These are phyloP conservation scores for Leptographium flavum DNA, from an alignment of 2,329 filamentous ascomycete species.

Conservation along the genomic window DNA sequence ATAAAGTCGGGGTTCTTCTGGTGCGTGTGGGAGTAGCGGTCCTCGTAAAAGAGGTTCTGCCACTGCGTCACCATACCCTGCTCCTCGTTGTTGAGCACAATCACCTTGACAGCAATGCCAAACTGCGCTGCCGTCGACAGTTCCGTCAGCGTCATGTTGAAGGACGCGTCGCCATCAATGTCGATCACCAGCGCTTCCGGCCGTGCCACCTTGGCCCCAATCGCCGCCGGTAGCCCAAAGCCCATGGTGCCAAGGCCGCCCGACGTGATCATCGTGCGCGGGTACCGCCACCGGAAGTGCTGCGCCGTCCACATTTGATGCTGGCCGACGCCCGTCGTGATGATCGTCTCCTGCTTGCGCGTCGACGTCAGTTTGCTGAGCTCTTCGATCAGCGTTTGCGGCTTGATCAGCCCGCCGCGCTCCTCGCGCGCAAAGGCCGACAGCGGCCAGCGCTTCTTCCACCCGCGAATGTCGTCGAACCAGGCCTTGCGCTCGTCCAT, in stretches of 20 bases:
- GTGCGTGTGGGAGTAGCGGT: constrained; percentile 84
- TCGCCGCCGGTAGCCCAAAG: constrained; percentile 84
- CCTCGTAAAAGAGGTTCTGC: constrained; percentile 95
- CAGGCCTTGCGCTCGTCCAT: constrained; percentile 61
- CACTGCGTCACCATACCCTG: constrained; percentile 98
- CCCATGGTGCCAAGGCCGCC: constrained; percentile 96
- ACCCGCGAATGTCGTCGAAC: constrained; percentile 78
- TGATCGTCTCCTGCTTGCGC: constrained; percentile 73
- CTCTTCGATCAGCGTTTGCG: constrained; percentile 82
- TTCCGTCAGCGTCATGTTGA: constrained; percentile 97
- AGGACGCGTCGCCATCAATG: constrained; percentile 96
- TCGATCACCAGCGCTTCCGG: constrained; percentile 78
- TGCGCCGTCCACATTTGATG: constrained; percentile 99
- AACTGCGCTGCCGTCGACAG: constrained; percentile 88
- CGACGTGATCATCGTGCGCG: constrained; percentile 89
- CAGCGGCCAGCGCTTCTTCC: constrained; percentile 87
- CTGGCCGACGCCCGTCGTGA: constrained; percentile 88
- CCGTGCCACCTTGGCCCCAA: constrained; percentile 77
- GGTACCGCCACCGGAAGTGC: constrained; percentile 88
- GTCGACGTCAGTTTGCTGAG: constrained; percentile 70
- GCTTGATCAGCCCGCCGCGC: constrained; percentile 72
- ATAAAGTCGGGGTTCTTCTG: constrained; percentile 94
- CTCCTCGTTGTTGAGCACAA: constrained; percentile 92
- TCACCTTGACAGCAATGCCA: constrained; percentile 90
- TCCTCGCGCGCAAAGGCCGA: constrained; percentile 66